Evolutionary conservation across 2,329 filamentous ascomycete genomes (phyloP).

Genomic region (Xylariaceae sp.): DNA sequence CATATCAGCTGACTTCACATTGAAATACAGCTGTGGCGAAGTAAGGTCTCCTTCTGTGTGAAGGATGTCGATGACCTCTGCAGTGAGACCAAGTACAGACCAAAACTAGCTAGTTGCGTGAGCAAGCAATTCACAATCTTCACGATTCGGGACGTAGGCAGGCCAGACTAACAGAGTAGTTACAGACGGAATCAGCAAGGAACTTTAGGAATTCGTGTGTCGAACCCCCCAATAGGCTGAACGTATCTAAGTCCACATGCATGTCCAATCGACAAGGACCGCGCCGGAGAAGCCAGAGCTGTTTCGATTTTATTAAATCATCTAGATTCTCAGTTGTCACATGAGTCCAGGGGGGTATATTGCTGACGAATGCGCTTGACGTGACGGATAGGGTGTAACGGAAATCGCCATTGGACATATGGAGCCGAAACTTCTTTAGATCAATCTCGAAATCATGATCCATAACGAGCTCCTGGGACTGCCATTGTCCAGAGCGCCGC

Average conservation of each 20-base stretch:
- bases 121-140: conserved; percentile 7
- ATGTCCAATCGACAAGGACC: conserved; percentile 26
- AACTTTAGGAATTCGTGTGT: conserved; percentile 20
- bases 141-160: background rate
- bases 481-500: background rate
- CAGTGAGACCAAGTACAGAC: conserved; percentile 24
- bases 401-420: conserved; percentile 16
- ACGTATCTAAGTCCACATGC: conserved; percentile 14
- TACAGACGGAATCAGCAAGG: conserved; percentile 22
- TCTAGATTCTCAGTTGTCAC: conserved; percentile 15
- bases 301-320: conserved; percentile 21
- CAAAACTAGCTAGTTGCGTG: conserved; percentile 23
- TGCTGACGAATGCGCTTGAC: conserved; percentile 23
- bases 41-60: conserved; percentile 19
- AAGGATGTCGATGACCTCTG: conserved; percentile 21
- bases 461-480: conserved; percentile 15
- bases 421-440: conserved; percentile 24
- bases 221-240: no score
- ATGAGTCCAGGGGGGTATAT: conserved; percentile 10
- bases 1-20: conserved; percentile 29
- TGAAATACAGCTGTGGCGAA: conserved; percentile 28
- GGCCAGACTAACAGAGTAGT: conserved; percentile 21
- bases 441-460: conserved; percentile 19
- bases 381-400: conserved; percentile 19
- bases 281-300: conserved; percentile 27